Evolutionary conservation across 139 green algal species (phyloP), one percentile per base, ranked within the genome.

Genomic region (Protoeuglena noctilucae): DNA sequence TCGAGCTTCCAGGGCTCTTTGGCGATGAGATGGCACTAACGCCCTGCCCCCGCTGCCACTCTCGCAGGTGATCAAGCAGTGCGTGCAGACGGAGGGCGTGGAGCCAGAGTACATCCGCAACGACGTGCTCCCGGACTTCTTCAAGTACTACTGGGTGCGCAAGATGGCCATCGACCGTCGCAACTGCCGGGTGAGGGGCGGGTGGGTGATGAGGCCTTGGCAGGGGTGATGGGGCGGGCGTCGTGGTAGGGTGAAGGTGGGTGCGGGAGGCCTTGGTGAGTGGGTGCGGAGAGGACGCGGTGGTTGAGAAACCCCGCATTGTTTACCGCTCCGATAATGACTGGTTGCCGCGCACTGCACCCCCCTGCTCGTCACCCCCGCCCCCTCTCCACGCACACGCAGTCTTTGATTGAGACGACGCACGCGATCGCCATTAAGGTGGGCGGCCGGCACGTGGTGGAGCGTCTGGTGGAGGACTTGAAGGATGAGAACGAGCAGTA

Each of bases 401-500:
- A n/a, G 18, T 73, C 74, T 21, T 71, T 99, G 39, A 91, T 97
- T 54, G 91, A 98, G 65, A 97, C 91, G 1, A 99, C 91, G 2
- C 79, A 93, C 30, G 76, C 76, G 48, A 61, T 98, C n/a, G 83
- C 80, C 7, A 70, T 73, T 41, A 82, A 83, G 74, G 79, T 82
- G 61, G 22, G 49, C 48, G 24, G 21, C 7, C 18, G 65, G 16
- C 84, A 95, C 58, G 90, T 99, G 22, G 75, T 96, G 54, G 72
- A 62, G 14, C 80, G 85, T n/a, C 66, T 98, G 6, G 91, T 96
- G 58, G 87, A 98, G 68, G 88, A 96, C 73, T 60, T 99, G 14
- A 99, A 99, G 76, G 91, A 99, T 56, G 91, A 99, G 81, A 80
- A 54, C 46, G 91, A 99, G 76, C 89, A 86, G 4, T 98, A 96